Conservation (phyloP, 2,329 filamentous ascomycete genomes). For the Exophiala lecanii-corni region DNA sequence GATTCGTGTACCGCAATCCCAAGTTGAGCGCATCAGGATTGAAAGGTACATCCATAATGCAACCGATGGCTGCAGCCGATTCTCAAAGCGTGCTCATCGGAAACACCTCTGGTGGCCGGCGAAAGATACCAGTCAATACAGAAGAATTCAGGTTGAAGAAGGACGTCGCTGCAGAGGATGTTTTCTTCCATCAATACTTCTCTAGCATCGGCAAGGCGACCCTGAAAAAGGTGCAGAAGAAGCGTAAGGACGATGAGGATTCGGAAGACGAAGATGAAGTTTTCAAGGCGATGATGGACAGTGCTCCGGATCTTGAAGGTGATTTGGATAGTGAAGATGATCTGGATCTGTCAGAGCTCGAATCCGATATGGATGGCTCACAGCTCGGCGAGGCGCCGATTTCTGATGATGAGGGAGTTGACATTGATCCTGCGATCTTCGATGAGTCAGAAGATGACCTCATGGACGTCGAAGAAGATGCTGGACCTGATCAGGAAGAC, state of each 20-base stretch:
- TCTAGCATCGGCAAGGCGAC: constrained; percentile 64
- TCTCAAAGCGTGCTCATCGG: constrained; percentile 57
- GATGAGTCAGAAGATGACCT: constrained; percentile 52
- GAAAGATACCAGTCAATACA: constrained; percentile 65
- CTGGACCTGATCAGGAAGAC: constrained; percentile 13
- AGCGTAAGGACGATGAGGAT: constrained; percentile 45
- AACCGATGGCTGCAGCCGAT: constrained; percentile 69
- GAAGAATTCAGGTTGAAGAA: constrained; percentile 90
- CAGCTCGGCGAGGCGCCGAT: constrained; percentile 44
- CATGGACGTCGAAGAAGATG: constrained; percentile 45
- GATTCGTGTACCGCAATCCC: constrained; percentile 95
- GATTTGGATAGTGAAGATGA: constrained; percentile 56
- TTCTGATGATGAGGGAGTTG: constrained; percentile 36
- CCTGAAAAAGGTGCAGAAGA: constrained; percentile 45
- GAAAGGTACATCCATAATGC: constrained; percentile 91
- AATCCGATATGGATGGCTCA: constrained; percentile 43
- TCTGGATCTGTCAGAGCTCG: constrained; percentile 52
- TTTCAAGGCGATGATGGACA: constrained; percentile 84
- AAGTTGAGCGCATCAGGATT: constrained; percentile 59
- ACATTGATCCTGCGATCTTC: constrained; percentile 24
- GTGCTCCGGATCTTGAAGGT: constrained; percentile 70
- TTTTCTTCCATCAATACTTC: constrained; percentile 99
- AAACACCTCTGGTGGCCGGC: constrained; percentile 54
- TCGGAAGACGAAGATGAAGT: constrained; percentile 73
- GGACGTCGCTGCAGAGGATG: constrained; percentile 84